Base-by-base conservation (phyloP, 352 stramenopile genomes). In the Globisporangium barbulae region DNA sequence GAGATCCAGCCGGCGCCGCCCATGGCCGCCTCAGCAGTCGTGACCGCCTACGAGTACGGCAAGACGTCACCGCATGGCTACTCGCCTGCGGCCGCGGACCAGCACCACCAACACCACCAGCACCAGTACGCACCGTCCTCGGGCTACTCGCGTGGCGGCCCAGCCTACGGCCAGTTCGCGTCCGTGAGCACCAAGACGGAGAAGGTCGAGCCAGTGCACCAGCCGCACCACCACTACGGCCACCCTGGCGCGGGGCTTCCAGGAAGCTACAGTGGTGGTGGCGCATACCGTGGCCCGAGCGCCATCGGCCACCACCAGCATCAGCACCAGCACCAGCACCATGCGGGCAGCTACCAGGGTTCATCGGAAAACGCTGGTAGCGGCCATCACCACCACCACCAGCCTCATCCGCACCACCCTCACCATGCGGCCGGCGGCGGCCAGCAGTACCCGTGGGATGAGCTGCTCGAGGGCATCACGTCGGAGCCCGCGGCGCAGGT, bases 401-500 rank as follows among this genome's bases (percentile, higher is more conserved):
- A 19, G 7, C 60, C 19, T 7, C 41, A 57, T 8, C 50, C 37
- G 19, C 31, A 41, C 1, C 25, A 28, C 25, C 25, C 25, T 28
- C 49, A 55, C 28, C 30, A 37, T 22, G 25, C 48, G 22, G 50
- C 31, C 30, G 53, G 15, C n/a, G 56, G 21, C 10, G 56, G 56
- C 2, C 41, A 31, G 13, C 53, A 54, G 39, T 64, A 68, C 44
- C 74, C 83, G 22, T 94, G 85, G 85, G 85, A 92, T 35, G 83
- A 87, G 54, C 74, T 94, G 39, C 65, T 94, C 7, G 85, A 92
- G 33, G 86, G 86, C 50, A 89, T 94, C 67, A 78, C 81, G 4
- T 21, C 42, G 17, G 72, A 81, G 54, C 74, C 75, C 22, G 64
- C 63, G 22, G 28, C 69, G 22, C 74, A 82, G 45, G 67, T 72